Evolutionary conservation across 129 eudicot genomes (phyloP).

Genomic region (Centaurea solstitialis): DNA sequence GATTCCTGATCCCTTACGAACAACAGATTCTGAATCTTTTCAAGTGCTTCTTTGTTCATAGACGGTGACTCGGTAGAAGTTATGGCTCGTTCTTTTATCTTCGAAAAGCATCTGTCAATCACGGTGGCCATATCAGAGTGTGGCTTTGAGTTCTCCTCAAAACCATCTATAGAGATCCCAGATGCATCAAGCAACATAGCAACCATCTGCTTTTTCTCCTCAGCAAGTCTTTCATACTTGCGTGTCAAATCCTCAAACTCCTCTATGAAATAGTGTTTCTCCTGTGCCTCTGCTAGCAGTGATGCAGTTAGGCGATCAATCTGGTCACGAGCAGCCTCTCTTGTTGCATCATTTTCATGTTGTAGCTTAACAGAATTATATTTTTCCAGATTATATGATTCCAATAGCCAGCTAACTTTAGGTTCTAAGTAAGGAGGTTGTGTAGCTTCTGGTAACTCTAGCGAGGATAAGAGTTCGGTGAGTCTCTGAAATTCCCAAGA

Average conservation of each 20-base stretch:
- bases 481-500: constrained; percentile 34
- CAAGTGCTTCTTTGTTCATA: constrained; percentile 37
- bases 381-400: constrained; percentile 51
- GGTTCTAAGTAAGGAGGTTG: constrained; percentile 51
- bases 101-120: constrained; percentile 44
- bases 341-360: constrained; percentile 43
- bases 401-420: constrained; percentile 57
- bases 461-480: constrained; percentile 39
- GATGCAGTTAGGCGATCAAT: constrained; percentile 52
- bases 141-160: constrained; percentile 10
- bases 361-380: constrained; percentile 43
- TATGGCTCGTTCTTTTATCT: constrained; percentile 42
- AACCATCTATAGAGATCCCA: constrained; percentile 39
- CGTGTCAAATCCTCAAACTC: constrained; percentile 55
- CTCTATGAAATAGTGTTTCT: constrained; percentile 46
- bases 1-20: constrained; percentile 58
- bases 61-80: constrained; percentile 29
- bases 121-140: constrained; percentile 32
- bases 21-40: constrained; percentile 53
- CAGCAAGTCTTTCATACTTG: constrained; percentile 40
- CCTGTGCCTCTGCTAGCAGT: constrained; percentile 59
- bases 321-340: constrained; percentile 53
- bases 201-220: constrained; percentile 56
- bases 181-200: constrained; percentile 51
- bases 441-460: constrained; percentile 60